Percentiles rank a stretch among this genome's conserved stretches.
phyloP scores from a whole-genome alignment of 2,329 filamentous ascomycete genomes.

The Cercospora berteroae region DNA sequence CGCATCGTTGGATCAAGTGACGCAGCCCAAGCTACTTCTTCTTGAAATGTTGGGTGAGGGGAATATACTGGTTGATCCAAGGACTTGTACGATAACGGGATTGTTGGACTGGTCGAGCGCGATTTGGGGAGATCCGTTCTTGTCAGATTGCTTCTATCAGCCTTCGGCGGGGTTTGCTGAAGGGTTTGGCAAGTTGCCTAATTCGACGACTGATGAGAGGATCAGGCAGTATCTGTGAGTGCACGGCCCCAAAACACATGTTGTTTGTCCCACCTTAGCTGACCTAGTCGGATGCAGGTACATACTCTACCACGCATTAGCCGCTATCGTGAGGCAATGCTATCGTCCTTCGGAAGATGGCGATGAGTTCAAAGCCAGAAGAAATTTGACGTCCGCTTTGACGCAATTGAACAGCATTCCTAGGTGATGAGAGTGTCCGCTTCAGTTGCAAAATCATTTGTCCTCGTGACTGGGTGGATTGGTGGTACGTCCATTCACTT shows the following conservation, averaged over 20 bases:
- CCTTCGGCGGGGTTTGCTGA: slow-evolving; percentile 44
- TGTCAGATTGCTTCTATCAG: slow-evolving; percentile 51
- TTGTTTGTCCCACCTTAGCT: neutral
- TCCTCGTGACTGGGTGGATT: neutral
- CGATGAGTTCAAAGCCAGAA: slow-evolving; percentile 46
- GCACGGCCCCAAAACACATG: neutral
- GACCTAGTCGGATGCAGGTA: slow-evolving; percentile 39
- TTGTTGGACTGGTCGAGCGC: slow-evolving; percentile 54
- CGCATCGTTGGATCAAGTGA: slow-evolving; percentile 51
- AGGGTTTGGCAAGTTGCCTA: slow-evolving; percentile 43
- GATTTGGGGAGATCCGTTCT: slow-evolving; percentile 57
- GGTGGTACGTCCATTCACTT: neutral
- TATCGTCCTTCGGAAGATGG: slow-evolving; percentile 44
- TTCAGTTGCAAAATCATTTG: neutral
- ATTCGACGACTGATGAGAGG: slow-evolving; percentile 33
- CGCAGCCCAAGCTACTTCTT: slow-evolving; percentile 52
- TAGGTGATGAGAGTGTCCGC: neutral
- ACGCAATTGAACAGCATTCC: slow-evolving; percentile 19
- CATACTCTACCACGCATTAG: slow-evolving; percentile 44
- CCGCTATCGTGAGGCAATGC: slow-evolving; percentile 45
- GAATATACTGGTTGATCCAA: slow-evolving; percentile 53
- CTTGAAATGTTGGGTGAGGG: slow-evolving; percentile 49
- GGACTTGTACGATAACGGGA: slow-evolving; percentile 45
- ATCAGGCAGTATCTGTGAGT: slow-evolving; percentile 46
- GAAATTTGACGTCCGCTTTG: slow-evolving; percentile 35